A percentile compares a stretch with the other conserved stretches of the same genome.
These are phyloP conservation scores for Aspergillus texensis DNA, from an alignment of 2,329 filamentous ascomycete species.

Conservation along the genomic window DNA sequence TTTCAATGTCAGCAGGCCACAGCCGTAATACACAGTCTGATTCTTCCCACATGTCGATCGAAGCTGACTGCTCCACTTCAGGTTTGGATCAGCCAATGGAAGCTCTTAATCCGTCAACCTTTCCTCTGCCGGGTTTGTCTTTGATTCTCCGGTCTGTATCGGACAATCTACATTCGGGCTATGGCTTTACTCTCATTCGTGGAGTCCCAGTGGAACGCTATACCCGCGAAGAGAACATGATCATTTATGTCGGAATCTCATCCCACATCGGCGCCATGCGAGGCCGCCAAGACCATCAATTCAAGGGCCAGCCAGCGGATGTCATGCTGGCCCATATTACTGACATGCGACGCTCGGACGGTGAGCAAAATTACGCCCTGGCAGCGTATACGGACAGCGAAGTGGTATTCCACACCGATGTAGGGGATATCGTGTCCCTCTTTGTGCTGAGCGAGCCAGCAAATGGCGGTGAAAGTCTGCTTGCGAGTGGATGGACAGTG, in stretches of 20 bases:
- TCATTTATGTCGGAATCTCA: slow-evolving; percentile 49
- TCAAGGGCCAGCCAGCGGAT: slow-evolving; percentile 22
- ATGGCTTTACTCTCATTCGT: too few species aligned
- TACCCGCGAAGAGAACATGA: slow-evolving; percentile 22
- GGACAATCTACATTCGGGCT: too few species aligned
- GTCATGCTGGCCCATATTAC: slow-evolving; percentile 43
- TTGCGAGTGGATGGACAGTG: slow-evolving; percentile 51
- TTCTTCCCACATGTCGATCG: too few species aligned
- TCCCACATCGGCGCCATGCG: slow-evolving; percentile 44
- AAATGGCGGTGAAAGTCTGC: slow-evolving; percentile 52
- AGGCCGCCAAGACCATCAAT: slow-evolving; percentile 45
- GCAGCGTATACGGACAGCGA: slow-evolving; percentile 28
- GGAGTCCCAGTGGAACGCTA: too few species aligned
- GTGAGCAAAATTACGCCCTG: slow-evolving; percentile 16
- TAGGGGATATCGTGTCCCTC: slow-evolving; percentile 54
- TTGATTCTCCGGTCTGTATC: too few species aligned
- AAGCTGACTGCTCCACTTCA: too few species aligned
- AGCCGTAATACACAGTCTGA: too few species aligned
- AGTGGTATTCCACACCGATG: slow-evolving; percentile 56
- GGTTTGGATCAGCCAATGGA: too few species aligned
- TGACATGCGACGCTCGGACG: too few species aligned
- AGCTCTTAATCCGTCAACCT: too few species aligned
- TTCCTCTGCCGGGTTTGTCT: too few species aligned
- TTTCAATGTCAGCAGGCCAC: too few species aligned
- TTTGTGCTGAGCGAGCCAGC: slow-evolving; percentile 45